Base-by-base conservation (phyloP, 2,329 filamentous ascomycete species). In the Hymenoscyphus linearis region DNA sequence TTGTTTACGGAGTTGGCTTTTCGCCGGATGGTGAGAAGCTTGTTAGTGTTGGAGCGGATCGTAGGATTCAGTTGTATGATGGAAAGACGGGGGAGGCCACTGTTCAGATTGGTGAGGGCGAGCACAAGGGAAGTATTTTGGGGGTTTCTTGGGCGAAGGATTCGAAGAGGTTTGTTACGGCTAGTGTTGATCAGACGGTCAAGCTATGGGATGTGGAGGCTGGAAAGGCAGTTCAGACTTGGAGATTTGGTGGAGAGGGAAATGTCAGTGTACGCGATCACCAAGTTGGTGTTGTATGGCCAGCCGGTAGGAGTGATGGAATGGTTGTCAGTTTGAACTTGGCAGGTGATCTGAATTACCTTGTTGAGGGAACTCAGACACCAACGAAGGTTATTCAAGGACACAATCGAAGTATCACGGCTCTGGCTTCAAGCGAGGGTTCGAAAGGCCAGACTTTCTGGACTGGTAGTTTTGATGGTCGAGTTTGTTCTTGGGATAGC, bases 261-360 rank as follows among this genome's bases (percentile, higher is more conserved):
- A 79, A 78, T 52, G 82, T 87, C 64, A 91, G 85, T 72, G 80
- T 97, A 40, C 82, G 82, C 3, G 84, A 97, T 72, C 95, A 99
- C 75, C 95, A 99, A 73, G 91, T 98, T 35, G 95, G 95, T 58
- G 91, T 99, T 5, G 91, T 95, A 10, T 96, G 92, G 86, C 91
- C 93, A 1, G 82, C 85, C 54, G 90, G 89, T 55, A 84, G 93
- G 66, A 89, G 79, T 58, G 95, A 99, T 73, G 91, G 89, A 34
- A 79, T 97, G 63, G 86, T 99, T 66, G 93, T 99, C 74, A 96
- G 91, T 74, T 79, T 98, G 66, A 95, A 91, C 68, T 82, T 98
- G 22, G 86, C 87, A 57, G 95, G 95, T 26, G 90, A 97, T 73
- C 84, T 99, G 62, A 96, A 90, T 74, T 99, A 99, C 75, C 82